These are phyloP conservation scores for Neurospora tetrasperma DNA, from an alignment of 495 filamentous ascomycete genomes.

Conservation along the genomic window DNA sequence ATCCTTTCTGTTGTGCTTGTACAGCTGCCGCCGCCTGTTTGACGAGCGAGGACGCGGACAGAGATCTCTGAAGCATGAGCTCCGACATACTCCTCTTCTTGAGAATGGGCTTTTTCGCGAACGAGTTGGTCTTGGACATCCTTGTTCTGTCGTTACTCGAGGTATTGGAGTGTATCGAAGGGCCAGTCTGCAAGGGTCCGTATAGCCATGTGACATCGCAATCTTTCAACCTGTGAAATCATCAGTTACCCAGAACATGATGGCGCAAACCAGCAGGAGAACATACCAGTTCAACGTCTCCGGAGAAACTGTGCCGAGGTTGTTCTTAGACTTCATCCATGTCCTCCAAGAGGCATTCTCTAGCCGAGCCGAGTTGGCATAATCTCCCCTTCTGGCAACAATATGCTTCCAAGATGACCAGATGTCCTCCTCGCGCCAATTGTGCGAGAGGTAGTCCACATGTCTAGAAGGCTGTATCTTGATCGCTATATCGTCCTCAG, in stretches of 20 bases:
- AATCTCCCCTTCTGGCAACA: conserved; percentile 62
- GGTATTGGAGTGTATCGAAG: conserved; percentile 41
- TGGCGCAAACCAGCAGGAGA: neutral
- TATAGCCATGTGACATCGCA: conserved; percentile 98
- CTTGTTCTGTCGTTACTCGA: conserved; percentile 35
- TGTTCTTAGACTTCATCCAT: conserved; percentile 88
- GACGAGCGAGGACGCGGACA: conserved; percentile 82
- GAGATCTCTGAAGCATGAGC: conserved; percentile 81
- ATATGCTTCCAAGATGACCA: conserved; percentile 97
- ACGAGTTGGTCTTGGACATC: conserved; percentile 73
- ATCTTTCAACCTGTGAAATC: conserved; percentile 71
- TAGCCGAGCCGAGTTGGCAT: conserved; percentile 68
- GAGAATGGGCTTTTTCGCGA: conserved; percentile 81
- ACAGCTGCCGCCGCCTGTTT: conserved; percentile 90
- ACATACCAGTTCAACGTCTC: conserved; percentile 83
- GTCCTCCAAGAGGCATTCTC: conserved; percentile 98
- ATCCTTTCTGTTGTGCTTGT: conserved; percentile 71
- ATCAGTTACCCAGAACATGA: conserved; percentile 6
- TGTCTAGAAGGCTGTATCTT: conserved; percentile 72
- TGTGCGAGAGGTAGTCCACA: conserved; percentile 92
- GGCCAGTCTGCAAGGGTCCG: conserved; percentile 72
- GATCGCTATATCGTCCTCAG: conserved; percentile 77
- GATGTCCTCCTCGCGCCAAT: conserved; percentile 95
- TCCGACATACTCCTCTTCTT: conserved; percentile 97
- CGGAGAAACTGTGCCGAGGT: conserved; percentile 75